Conservation (phyloP, 164 flowering plant species). For the Akebia trifoliata region DNA sequence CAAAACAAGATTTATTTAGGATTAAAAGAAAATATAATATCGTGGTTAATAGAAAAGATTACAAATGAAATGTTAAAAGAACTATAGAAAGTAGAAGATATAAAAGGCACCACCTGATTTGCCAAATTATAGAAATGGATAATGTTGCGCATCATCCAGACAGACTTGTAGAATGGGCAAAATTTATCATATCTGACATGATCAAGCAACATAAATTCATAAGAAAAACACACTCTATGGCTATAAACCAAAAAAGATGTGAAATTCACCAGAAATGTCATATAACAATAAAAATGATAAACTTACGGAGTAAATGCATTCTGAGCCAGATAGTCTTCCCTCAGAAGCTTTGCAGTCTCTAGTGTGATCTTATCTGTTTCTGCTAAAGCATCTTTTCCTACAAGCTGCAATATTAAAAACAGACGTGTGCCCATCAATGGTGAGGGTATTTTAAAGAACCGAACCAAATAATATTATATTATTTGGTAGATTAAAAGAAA, state of each 20-base stretch:
- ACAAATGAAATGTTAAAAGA: background rate
- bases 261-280: background rate
- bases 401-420: slow-evolving; percentile 62
- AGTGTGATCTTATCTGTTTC: slow-evolving; percentile 90
- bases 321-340: slow-evolving; percentile 99
- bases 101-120: slow-evolving; percentile 57
- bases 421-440: background rate
- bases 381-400: slow-evolving; percentile 98
- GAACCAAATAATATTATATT: background rate
- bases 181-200: slow-evolving; percentile 81
- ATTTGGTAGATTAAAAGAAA: no score
- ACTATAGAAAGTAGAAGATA: background rate
- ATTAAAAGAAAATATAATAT: no score
- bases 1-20: no score
- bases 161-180: slow-evolving; percentile 98
- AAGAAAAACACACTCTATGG: background rate
- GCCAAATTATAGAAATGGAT: slow-evolving; percentile 92
- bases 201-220: slow-evolving; percentile 9
- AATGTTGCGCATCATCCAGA: slow-evolving; percentile 99
- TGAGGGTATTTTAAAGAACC: background rate
- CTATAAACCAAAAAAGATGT: background rate
- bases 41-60: background rate
- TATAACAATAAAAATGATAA: background rate
- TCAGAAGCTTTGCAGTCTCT: slow-evolving; percentile 97
- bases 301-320: slow-evolving; percentile 99